These are phyloP conservation scores for Trichoderma citrinoviride DNA, from an alignment of 2,329 filamentous ascomycete species.

Conservation along the genomic window DNA sequence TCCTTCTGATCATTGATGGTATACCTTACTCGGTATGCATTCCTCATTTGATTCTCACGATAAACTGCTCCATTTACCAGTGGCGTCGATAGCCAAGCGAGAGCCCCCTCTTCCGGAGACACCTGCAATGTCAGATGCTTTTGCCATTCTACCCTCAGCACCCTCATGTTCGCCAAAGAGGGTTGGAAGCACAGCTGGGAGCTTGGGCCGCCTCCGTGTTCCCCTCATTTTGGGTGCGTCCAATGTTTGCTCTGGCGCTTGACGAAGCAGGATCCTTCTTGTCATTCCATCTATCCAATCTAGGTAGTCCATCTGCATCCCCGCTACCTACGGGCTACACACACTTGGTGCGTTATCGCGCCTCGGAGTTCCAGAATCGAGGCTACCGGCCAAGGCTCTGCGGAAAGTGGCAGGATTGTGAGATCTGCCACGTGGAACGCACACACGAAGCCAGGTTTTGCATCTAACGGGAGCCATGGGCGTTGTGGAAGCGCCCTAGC, in stretches of 20 bases:
- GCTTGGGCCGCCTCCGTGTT: neutral
- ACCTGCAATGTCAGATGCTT: neutral
- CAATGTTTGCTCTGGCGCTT: neutral
- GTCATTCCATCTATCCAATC: too few relatives aligned
- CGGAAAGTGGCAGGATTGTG: conserved; percentile 14
- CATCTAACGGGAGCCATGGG: conserved; percentile 12
- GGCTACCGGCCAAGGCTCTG: neutral
- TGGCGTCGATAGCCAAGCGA: too few relatives aligned
- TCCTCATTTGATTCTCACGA: too few relatives aligned
- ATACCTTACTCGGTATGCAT: too few relatives aligned
- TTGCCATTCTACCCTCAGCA: neutral
- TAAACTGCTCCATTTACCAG: too few relatives aligned
- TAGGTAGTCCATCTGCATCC: too few relatives aligned
- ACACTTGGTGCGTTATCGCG: neutral
- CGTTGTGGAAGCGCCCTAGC: neutral
- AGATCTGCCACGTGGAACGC: conserved; percentile 22
- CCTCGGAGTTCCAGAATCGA: conserved; percentile 5
- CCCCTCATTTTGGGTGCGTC: neutral
- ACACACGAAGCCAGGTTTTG: conserved; percentile 4
- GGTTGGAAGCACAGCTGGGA: neutral
- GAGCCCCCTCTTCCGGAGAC: too few relatives aligned
- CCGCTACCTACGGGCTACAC: too few relatives aligned
- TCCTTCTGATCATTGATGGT: neutral
- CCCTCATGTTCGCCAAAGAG: neutral
- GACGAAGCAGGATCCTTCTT: neutral